phyloP scores from a whole-genome alignment of 2,329 filamentous ascomycete species.

The Thielaviopsis euricoi region DNA sequence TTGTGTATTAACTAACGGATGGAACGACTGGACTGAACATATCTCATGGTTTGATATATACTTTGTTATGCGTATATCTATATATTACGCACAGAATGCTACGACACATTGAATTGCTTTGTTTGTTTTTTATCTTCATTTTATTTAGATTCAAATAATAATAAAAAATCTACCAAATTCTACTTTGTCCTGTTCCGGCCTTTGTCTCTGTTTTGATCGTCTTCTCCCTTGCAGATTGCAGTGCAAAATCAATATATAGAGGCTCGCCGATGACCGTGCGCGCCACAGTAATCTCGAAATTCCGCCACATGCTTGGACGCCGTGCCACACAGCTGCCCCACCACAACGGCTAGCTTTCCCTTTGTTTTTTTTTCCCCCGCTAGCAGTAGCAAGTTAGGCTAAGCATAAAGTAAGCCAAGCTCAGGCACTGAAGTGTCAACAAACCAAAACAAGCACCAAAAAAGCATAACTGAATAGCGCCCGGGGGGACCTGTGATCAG shows the following conservation, averaged over 20 bases:
- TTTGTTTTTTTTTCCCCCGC: constrained; percentile 6
- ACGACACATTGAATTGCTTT: constrained; percentile 1
- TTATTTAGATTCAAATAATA: too few relatives aligned
- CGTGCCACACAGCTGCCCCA: constrained; percentile 8
- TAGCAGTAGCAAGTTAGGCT: background rate
- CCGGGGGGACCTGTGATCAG: background rate
- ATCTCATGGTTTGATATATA: constrained; percentile 5
- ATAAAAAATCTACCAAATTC: too few relatives aligned
- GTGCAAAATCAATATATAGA: too few relatives aligned
- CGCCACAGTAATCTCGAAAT: background rate
- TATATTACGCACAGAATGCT: constrained; percentile 9
- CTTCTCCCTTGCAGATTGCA: too few relatives aligned
- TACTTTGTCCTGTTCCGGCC: too few relatives aligned
- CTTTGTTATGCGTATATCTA: constrained; percentile 1
- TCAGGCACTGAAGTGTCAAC: constrained; percentile 6
- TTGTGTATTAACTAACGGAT: constrained; percentile 11
- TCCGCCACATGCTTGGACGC: background rate
- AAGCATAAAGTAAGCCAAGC: background rate
- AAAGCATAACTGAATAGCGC: background rate
- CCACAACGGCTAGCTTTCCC: constrained; percentile 1
- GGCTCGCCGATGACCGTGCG: too few relatives aligned
- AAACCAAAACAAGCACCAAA: background rate
- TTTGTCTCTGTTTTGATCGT: too few relatives aligned
- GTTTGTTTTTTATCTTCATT: background rate
- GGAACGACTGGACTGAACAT: constrained; percentile 8